Evolutionary conservation across 108 stramenopile species (phyloP).

Genomic region (Nitzschia putrida): DNA sequence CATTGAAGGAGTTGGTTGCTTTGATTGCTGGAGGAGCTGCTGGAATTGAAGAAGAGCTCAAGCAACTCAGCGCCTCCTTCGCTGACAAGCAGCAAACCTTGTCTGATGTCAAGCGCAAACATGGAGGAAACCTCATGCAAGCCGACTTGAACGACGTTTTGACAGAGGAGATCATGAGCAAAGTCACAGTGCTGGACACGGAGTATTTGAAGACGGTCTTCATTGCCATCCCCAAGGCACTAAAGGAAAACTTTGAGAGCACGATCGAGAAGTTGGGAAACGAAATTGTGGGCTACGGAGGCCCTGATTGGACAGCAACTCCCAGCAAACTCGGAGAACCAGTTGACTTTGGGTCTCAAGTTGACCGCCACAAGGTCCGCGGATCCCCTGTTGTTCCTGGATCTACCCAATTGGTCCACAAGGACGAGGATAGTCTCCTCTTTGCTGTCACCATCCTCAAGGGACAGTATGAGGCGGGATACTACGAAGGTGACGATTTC

Average conservation of each 20-base stretch:
- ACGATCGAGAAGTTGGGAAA: constrained; percentile 65
- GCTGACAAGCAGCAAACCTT: constrained; percentile 82
- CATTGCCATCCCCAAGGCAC: constrained; percentile 74
- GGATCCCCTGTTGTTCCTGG: constrained; percentile 95
- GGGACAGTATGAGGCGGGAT: constrained; percentile 90
- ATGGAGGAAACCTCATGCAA: constrained; percentile 78
- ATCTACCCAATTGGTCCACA: constrained; percentile 68
- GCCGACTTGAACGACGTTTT: constrained; percentile 89
- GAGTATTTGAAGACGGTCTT: constrained; percentile 91
- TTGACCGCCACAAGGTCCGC: constrained; percentile 77
- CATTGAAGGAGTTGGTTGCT: constrained; percentile 82
- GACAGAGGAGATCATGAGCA: constrained; percentile 67
- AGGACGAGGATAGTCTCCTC: constrained; percentile 80
- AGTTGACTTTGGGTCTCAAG: constrained; percentile 65
- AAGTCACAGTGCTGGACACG: constrained; percentile 76
- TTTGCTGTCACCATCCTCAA: constrained; percentile 92
- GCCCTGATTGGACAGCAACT: constrained; percentile 85
- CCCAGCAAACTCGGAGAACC: constrained; percentile 69
- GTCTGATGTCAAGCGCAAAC: constrained; percentile 70
- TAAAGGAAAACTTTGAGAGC: constrained; percentile 66
- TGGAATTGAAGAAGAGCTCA: constrained; percentile 90
- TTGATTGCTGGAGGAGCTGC: constrained; percentile 77
- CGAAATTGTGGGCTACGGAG: constrained; percentile 86
- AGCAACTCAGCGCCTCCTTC: constrained; percentile 77
- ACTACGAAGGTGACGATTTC: constrained; percentile 89